Conservation (phyloP, 2,329 filamentous ascomycete species). For the Coniochaeta hoffmannii region DNA sequence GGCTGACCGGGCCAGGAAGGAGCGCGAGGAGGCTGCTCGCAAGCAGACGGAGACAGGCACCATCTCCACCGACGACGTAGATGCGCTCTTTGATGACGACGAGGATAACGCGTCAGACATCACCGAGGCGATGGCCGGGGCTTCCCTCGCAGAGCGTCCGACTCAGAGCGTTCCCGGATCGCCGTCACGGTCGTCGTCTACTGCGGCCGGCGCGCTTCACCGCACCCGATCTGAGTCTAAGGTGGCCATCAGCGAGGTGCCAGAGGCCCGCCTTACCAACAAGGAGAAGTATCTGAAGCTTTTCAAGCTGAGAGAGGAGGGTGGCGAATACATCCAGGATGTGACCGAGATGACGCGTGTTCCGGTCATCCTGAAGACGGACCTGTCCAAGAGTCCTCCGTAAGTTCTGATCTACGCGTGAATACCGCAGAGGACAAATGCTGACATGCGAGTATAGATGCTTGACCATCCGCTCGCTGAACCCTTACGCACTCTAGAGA, state of each 20-base stretch:
- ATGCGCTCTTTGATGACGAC: conserved; percentile 93
- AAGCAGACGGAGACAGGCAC: conserved; percentile 93
- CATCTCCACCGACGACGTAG: conserved; percentile 85
- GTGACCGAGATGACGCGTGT: conserved; percentile 96
- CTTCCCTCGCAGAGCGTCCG: conserved; percentile 79
- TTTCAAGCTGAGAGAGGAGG: conserved; percentile 85
- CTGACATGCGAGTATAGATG: conserved; percentile 42
- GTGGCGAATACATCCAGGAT: conserved; percentile 95
- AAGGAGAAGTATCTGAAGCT: conserved; percentile 95
- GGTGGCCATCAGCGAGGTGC: conserved; percentile 65
- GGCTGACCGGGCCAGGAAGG: conserved; percentile 72
- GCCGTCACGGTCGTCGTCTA: conserved; percentile 67
- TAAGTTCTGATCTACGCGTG: conserved; percentile 51
- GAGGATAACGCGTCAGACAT: conserved; percentile 82
- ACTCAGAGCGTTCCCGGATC: conserved; percentile 95
- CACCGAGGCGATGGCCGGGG: conserved; percentile 85
- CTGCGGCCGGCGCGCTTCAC: conserved; percentile 62
- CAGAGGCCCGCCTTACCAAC: conserved; percentile 75
- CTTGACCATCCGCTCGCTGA: conserved; percentile 75
- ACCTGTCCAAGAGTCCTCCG: conserved; percentile 98
- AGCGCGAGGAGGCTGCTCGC: conserved; percentile 83
- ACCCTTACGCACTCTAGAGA: conserved; percentile 60
- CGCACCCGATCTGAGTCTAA: conserved; percentile 93
- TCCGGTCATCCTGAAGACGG: conserved; percentile 97
- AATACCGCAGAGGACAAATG: conserved; percentile 27